phyloP scores from a whole-genome alignment of 208 protist genomes.

The Trypanosomatidae sp. region DNA sequence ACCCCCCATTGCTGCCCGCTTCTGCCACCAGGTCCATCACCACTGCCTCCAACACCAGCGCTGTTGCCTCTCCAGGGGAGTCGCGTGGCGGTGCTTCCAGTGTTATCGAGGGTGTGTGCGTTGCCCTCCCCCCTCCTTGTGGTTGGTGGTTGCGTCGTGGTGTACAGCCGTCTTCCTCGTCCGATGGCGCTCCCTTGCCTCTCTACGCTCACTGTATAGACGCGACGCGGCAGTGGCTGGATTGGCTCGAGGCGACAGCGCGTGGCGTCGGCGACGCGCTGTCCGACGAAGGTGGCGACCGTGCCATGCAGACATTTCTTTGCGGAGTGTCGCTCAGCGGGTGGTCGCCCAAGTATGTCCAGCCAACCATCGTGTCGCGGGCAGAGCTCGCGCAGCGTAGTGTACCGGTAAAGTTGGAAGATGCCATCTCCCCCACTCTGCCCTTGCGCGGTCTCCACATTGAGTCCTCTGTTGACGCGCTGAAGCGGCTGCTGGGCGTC shows the following conservation, averaged over 20 bases:
- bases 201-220: constrained; percentile 23
- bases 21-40: background rate
- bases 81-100: background rate
- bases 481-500: constrained; percentile 6
- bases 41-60: background rate
- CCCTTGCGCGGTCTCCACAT: constrained; percentile 26
- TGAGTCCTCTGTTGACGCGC: constrained; percentile 7
- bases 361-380: background rate
- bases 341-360: constrained; percentile 18
- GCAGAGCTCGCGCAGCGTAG: background rate
- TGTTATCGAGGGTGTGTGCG: constrained; percentile 5
- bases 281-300: background rate
- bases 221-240: constrained; percentile 27
- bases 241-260: constrained; percentile 12
- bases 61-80: background rate
- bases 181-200: constrained; percentile 1
- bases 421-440: constrained; percentile 14
- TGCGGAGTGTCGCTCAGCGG: constrained; percentile 25
- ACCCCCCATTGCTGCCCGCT: background rate
- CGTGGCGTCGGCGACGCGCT: background rate
- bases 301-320: background rate
- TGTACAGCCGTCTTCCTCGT: background rate
- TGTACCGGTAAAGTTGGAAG: constrained; percentile 3
- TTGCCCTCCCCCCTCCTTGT: constrained; percentile 22
- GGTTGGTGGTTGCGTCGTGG: constrained; percentile 27